Evolutionary conservation across 768 basidiomycete species (phyloP), one percentile per base, ranked within the genome.

Genomic region (Tylopilus subfusipes): DNA sequence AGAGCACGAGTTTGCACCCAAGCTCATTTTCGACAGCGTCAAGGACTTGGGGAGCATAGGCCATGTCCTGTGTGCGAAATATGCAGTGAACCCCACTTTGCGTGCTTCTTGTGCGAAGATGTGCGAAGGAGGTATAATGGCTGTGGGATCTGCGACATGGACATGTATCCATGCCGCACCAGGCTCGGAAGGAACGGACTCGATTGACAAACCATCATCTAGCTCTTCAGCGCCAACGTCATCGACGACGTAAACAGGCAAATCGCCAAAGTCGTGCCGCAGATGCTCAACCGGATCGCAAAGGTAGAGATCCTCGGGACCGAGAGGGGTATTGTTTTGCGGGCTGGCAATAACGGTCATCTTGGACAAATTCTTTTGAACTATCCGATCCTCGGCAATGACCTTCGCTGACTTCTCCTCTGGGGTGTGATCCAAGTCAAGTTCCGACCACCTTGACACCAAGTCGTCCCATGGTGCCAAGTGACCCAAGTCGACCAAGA

Each of bases 111-210:
- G 70, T 1, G 88, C 78, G 3, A 93, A 64, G 7, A 73, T 60
- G 66, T 95, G 87, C 1, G 76, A 77, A 0, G 88, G 89, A 19
- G 85, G 86, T 24, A 99, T 77, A 45, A 87, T 60, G 12, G 85
- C 75, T 2, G 92, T 93, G 0, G 95, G 95, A 68, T 99, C 97
- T 11, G 97, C 95, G 52, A 99, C 79, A 66, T 98, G 97, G 24
- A 88, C 77, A 62, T 98, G 95, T 12, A 96, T 66, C 96, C 97
- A 98, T 42, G 72, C 66, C 19, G 70, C 76, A 16, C 76, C 80
- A 2, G 82, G 81, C 45, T 88, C 83, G 4, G 72, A 72, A 5
- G 79, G 76, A 30, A 86, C 77, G n/a, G 72, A 65, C 58, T 96
- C 90, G 29, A 98, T 65, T 2, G 94, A 95, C 30, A 99, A 63